phyloP scores from a whole-genome alignment of 1,139 yeast genomes.

The Candida smagusa region DNA sequence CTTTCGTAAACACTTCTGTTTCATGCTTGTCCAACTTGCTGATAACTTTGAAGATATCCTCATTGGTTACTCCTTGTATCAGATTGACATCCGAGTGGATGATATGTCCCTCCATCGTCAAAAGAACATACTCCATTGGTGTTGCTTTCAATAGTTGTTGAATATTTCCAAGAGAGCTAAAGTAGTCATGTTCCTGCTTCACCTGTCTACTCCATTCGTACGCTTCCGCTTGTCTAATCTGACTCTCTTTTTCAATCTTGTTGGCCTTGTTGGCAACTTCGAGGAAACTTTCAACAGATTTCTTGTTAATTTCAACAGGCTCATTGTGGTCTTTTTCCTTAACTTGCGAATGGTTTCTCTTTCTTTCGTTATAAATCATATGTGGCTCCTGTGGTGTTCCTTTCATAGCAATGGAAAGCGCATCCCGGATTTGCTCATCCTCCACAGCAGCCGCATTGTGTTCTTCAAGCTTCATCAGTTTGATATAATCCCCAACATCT shows the following conservation, averaged over 20 bases:
- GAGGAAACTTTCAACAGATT: constrained; percentile 36
- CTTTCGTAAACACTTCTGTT: constrained; percentile 24
- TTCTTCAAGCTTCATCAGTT: constrained; percentile 3
- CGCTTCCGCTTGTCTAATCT: constrained; percentile 49
- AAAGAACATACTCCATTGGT: constrained; percentile 39
- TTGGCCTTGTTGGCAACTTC: constrained; percentile 38
- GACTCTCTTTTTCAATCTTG: constrained; percentile 37
- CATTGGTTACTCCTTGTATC: constrained; percentile 34
- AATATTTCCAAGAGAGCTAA: constrained; percentile 29
- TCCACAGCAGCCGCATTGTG: constrained; percentile 1
- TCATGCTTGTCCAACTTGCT: constrained; percentile 34
- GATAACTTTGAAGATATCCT: constrained; percentile 47
- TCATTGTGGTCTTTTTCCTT: constrained; percentile 3
- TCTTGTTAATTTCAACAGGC: constrained; percentile 11
- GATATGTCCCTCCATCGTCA: constrained; percentile 42
- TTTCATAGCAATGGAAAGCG: constrained; percentile 21
- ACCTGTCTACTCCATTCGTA: constrained; percentile 49
- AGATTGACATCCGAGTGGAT: constrained; percentile 36
- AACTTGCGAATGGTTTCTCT: neutral
- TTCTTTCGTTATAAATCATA: neutral
- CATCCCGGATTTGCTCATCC: constrained; percentile 20
- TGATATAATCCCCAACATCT: constrained; percentile 1
- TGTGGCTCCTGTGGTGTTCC: constrained; percentile 1
- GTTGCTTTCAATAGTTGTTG: constrained; percentile 1
- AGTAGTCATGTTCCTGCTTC: constrained; percentile 44